Evolutionary conservation across 306 rosid genomes (phyloP).

Genomic region (Mucuna pruriens): DNA sequence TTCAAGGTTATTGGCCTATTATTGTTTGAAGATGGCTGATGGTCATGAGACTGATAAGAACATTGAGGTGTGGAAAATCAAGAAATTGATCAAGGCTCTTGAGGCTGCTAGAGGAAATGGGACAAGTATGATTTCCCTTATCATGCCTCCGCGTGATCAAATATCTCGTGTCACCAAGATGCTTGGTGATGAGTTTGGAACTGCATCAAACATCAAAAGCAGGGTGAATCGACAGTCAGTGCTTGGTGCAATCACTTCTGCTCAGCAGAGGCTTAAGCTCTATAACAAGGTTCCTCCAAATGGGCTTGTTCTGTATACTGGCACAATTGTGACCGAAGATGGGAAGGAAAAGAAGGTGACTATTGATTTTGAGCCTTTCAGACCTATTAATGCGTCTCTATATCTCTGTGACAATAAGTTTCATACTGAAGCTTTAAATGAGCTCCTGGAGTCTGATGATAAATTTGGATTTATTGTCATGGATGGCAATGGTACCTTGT

Average conservation of each 20-base stretch:
- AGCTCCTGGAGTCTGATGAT: conserved; percentile 86
- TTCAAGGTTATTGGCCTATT: conserved; percentile 32
- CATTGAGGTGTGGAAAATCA: conserved; percentile 91
- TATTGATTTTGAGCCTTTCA: conserved; percentile 88
- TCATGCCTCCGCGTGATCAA: conserved; percentile 94
- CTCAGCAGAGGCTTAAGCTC: conserved; percentile 88
- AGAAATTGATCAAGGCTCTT: conserved; percentile 85
- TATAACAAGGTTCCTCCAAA: conserved; percentile 89
- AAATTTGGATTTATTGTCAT: conserved; percentile 89
- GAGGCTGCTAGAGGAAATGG: conserved; percentile 96
- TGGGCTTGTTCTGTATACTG: conserved; percentile 85
- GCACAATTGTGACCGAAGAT: conserved; percentile 85
- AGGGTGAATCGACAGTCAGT: conserved; percentile 93
- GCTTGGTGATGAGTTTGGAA: conserved; percentile 94
- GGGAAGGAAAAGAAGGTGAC: conserved; percentile 94
- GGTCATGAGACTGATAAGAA: conserved; percentile 87
- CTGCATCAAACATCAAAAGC: conserved; percentile 90
- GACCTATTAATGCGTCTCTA: conserved; percentile 84
- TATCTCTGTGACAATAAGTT: conserved; percentile 94
- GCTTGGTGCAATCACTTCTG: conserved; percentile 88
- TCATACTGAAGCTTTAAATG: conserved; percentile 83
- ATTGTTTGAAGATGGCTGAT: conserved; percentile 61
- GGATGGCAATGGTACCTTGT: conserved; percentile 92
- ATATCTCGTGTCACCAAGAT: conserved; percentile 90
- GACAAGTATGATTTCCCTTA: conserved; percentile 93